phyloP scores from a whole-genome alignment of 2,329 filamentous ascomycete genomes.

The Ophiostoma sp. region DNA sequence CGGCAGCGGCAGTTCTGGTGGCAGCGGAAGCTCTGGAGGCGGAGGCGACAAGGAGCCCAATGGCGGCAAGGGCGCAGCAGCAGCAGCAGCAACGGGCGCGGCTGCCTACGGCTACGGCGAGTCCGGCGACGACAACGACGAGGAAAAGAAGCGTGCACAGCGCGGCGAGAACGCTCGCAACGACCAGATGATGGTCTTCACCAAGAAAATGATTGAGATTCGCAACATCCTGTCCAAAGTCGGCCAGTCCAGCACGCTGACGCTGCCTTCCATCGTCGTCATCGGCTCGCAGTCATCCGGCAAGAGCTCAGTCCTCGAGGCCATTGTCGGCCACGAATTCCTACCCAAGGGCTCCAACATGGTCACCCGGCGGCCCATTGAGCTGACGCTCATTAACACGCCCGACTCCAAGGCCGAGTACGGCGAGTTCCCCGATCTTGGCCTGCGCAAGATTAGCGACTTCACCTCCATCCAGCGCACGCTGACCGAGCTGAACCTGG shows the following conservation, averaged over 20 bases:
- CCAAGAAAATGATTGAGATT: slow-evolving; percentile 99
- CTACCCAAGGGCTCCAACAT: slow-evolving; percentile 98
- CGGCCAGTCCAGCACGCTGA: slow-evolving; percentile 85
- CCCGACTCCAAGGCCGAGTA: slow-evolving; percentile 85
- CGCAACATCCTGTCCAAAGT: slow-evolving; percentile 86
- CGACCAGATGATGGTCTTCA: slow-evolving; percentile 99
- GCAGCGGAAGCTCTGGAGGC: slow-evolving; percentile 43
- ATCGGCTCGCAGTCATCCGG: slow-evolving; percentile 98
- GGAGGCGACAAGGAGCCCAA: slow-evolving; percentile 58
- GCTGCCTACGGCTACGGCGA: slow-evolving; percentile 76
- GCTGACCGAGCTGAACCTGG: slow-evolving; percentile 89
- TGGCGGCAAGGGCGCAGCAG: slow-evolving; percentile 60
- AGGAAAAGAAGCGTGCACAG: slow-evolving; percentile 9
- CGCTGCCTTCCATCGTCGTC: slow-evolving; percentile 95
- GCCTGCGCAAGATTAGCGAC: slow-evolving; percentile 85
- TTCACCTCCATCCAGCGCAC: slow-evolving; percentile 92
- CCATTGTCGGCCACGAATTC: slow-evolving; percentile 97
- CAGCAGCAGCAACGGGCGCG: slow-evolving; percentile 63
- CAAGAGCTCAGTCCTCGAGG: slow-evolving; percentile 95
- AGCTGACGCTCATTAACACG: slow-evolving; percentile 93
- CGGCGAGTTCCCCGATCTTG: slow-evolving; percentile 92
- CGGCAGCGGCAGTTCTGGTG: slow-evolving; percentile 46
- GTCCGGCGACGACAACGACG: slow-evolving; percentile 54
- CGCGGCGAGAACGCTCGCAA: slow-evolving; percentile 69
- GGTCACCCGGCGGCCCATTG: slow-evolving; percentile 94